phyloP scores from a whole-genome alignment of 1,284 basidiomycete species.

The Ganoderma meredithae region DNA sequence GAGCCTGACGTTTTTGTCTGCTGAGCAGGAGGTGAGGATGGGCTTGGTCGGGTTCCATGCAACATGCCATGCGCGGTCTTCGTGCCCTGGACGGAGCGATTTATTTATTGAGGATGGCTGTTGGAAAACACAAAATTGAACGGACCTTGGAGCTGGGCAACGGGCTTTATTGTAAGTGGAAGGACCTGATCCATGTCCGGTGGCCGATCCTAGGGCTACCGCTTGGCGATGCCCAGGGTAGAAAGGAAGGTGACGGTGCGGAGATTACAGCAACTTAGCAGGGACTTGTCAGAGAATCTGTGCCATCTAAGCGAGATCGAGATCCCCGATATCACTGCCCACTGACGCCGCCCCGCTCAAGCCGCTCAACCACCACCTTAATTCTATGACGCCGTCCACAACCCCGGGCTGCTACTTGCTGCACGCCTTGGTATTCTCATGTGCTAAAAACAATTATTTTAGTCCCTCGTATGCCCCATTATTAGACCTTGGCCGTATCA shows the following conservation, averaged over 20 bases:
- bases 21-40: constrained; percentile 91
- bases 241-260: not conserved
- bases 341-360: too few species aligned
- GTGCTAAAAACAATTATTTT: not conserved
- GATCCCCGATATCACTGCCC: not conserved
- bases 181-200: constrained; percentile 11
- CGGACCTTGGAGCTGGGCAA: constrained; percentile 11
- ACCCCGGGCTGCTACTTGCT: not conserved
- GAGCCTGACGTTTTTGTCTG: constrained; percentile 91
- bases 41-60: constrained; percentile 92
- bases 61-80: constrained; percentile 88
- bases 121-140: constrained; percentile 9
- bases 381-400: not conserved
- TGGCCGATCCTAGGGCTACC: not conserved
- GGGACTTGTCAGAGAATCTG: not conserved
- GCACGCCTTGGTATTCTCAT: not conserved
- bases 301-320: not conserved
- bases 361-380: not conserved
- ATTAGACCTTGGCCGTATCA: too few species aligned
- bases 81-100: constrained; percentile 63
- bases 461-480: not conserved
- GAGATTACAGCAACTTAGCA: not conserved
- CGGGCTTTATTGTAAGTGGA: constrained; percentile 6
- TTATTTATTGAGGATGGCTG: not conserved
- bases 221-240: not conserved